Percentiles rank a stretch among this genome's conserved stretches.
Conservation (phyloP, 2,329 filamentous ascomycete genomes). For the Colletotrichum limetticola region DNA sequence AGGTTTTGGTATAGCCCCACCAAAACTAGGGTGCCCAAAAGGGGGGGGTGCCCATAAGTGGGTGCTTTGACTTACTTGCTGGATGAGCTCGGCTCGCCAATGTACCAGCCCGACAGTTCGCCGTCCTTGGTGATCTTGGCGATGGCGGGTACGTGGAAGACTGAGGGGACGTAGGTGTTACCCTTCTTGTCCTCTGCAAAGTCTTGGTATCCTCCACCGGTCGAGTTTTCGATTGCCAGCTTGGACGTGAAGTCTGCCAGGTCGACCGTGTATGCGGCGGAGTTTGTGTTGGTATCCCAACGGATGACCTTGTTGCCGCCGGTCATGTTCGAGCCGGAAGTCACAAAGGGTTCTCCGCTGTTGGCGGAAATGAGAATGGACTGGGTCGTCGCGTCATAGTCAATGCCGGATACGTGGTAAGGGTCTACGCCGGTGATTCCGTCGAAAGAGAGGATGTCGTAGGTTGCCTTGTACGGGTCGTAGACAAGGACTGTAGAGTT, state of each 20-base stretch:
- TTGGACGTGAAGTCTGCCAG: background rate
- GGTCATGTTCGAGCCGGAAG: constrained; percentile 1
- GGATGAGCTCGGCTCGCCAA: background rate
- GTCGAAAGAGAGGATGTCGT: background rate
- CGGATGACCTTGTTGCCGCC: background rate
- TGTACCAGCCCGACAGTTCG: constrained; percentile 4
- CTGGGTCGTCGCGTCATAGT: background rate
- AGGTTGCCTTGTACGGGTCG: background rate
- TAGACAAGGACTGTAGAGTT: background rate
- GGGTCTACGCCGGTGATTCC: background rate
- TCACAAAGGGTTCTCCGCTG: background rate
- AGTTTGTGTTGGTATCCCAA: constrained; percentile 13
- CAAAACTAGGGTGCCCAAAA: too few species aligned
- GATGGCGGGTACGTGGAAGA: background rate
- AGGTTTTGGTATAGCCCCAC: too few species aligned
- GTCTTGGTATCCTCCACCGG: background rate
- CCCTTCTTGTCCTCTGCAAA: background rate
- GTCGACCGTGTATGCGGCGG: background rate
- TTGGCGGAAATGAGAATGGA: background rate
- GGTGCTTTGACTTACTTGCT: too few species aligned
- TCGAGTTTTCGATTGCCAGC: background rate
- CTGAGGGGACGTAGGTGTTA: background rate
- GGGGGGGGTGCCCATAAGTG: too few species aligned
- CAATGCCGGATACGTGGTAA: background rate
- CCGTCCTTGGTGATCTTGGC: background rate